phyloP scores from a whole-genome alignment of 2,329 filamentous ascomycete species.

The Aspergillus ustus region DNA sequence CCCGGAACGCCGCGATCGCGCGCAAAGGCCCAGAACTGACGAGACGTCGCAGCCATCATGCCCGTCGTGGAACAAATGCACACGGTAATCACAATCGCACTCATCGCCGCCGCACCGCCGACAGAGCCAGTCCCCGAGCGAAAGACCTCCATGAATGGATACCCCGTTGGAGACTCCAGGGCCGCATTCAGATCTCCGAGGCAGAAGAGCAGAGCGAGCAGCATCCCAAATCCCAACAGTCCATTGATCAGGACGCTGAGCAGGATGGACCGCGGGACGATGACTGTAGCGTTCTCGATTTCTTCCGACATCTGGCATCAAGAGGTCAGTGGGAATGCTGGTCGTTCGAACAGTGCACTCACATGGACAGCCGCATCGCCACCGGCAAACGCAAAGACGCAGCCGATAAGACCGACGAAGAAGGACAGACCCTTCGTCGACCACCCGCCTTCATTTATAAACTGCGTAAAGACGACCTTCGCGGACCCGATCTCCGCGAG shows the following conservation, averaged over 20 bases:
- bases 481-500: constrained; percentile 42
- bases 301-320: constrained; percentile 43
- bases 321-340: neutral
- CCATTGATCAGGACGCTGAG: constrained; percentile 45
- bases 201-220: constrained; percentile 46
- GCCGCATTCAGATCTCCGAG: constrained; percentile 39
- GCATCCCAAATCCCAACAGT: constrained; percentile 42
- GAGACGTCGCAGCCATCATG: constrained; percentile 52
- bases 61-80: constrained; percentile 38
- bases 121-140: constrained; percentile 36
- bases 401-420: constrained; percentile 18
- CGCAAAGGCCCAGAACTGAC: constrained; percentile 36
- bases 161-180: constrained; percentile 34
- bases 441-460: constrained; percentile 54
- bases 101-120: constrained; percentile 32
- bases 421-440: constrained; percentile 32
- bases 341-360: constrained; percentile 12
- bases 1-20: constrained; percentile 34
- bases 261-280: constrained; percentile 44
- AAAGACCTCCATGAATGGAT: constrained; percentile 44
- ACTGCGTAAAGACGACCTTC: constrained; percentile 52
- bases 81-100: constrained; percentile 34
- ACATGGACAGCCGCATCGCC: constrained; percentile 46
- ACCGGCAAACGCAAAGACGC: constrained; percentile 50
- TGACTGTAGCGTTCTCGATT: constrained; percentile 41